These are phyloP conservation scores for Kuraishia piskuri DNA, from an alignment of 805 yeast genomes.

Conservation along the genomic window DNA sequence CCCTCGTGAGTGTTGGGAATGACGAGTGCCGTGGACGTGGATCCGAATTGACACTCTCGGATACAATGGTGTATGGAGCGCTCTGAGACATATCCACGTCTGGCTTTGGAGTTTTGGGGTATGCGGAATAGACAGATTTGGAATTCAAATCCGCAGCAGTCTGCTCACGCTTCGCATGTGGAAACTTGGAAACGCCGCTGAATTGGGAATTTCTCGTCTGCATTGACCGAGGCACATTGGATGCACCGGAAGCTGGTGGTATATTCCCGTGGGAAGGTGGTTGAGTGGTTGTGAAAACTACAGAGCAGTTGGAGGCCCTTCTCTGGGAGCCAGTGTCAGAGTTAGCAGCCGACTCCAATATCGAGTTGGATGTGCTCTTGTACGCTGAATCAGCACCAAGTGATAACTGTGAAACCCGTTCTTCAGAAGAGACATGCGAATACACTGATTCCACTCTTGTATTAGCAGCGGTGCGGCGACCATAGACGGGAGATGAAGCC, in stretches of 20 bases:
- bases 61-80: background rate
- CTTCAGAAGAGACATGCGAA: background rate
- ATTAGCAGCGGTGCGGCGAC: background rate
- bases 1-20: background rate
- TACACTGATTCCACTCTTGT: background rate
- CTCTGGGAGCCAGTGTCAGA: background rate
- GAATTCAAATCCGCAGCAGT: background rate
- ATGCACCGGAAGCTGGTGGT: background rate
- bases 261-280: background rate
- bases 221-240: background rate
- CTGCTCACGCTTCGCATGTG: background rate
- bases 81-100: background rate
- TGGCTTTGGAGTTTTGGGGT: background rate
- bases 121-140: background rate
- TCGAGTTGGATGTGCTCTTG: background rate
- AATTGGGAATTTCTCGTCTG: background rate
- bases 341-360: background rate
- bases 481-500: background rate
- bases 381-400: background rate
- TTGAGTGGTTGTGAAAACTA: background rate
- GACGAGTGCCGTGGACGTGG: background rate
- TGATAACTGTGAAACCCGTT: background rate
- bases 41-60: background rate
- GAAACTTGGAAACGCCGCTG: background rate
- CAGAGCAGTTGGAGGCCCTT: background rate